Base-by-base conservation (phyloP, 2,329 filamentous ascomycete species). In the Volutella citrinella region DNA sequence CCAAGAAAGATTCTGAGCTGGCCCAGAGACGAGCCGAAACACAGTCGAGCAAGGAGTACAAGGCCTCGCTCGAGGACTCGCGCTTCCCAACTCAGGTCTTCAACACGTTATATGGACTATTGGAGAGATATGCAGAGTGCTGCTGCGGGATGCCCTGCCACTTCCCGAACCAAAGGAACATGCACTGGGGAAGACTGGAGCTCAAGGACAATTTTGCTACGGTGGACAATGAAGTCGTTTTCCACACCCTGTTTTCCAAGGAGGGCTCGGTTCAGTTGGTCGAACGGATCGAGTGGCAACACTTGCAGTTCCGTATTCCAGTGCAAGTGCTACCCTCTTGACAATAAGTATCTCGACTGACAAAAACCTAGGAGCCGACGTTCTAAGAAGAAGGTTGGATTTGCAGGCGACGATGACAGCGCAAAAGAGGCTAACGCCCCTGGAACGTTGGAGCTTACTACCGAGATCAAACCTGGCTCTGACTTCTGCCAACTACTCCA, bases 261-360 rank as follows among this genome's bases (percentile, higher is more conserved):
- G 19, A 18, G 14, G 32, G 32, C 13, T 34, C 25, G 8, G 4
- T 24, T 2, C n/a, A 34, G 24, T 27, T 29, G 10, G 11, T 26
- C 16, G 32, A 34, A 19, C 12, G 19, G 5, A 24, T 34, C 16
- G 43, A 41, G 8, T 35, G 33, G 33, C 33, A 35, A 19, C 33
- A 35, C 25, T 26, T 35, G 4, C 33, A 30, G 13, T 35, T 35
- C 22, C 33, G 27, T 5, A 15, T 35, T 25, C 20, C 33, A 24
- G 26, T 14, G 33, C 18, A 20, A 20, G 33, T 35, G 7, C 16
- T 20, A 25, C 7, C 13, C 14, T 13, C 15, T 11, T n/a, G 5
- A 19, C 4, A 17, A 26, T 6, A 14, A 4, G 10, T 21, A 5
- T 11, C n/a, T 7, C 20, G 9, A n/a, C 33, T 30, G 17, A 35